Base-by-base conservation (phyloP, 78 protist genomes). In the Mastigamoeba balamuthi region DNA sequence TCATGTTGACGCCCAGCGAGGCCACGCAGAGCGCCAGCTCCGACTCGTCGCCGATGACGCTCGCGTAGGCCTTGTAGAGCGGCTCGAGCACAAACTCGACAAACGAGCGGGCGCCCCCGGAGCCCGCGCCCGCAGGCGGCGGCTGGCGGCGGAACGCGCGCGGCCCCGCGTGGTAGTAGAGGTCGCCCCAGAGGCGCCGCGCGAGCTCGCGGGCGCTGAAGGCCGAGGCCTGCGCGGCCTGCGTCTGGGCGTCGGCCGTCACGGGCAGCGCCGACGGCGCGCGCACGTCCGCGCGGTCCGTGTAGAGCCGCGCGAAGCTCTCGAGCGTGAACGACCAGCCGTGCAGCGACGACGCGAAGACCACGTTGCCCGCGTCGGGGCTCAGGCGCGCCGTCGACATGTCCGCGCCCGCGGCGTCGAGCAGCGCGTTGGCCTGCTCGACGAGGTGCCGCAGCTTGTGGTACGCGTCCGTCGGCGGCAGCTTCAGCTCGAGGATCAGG, bases 391-490 rank as follows among this genome's bases (percentile, higher is more conserved):
- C 23, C n/a, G 42, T n/a, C 35, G 43, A n/a, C 0, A 66, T 71
- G n/a, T 67, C 40, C 36, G 44, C 71, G 41, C 74, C 36, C 9
- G 23, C 30, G 37, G 78, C 38, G 43, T 83, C 82, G 1, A 93
- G 39, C 2, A 87, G 29, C n/a, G 66, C 7, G 82, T 95, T 95
- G 35, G 92, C 84, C 58, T 88, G 94, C 40, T 82, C 93, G 65
- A 95, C 70, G 28, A 82, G 80, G 83, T 94, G 93, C 7, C 69
- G 65, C 2, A 96, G 17, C 77, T 98, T 96, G 74, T 69, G 68
- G 84, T 95, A 96, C 40, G 99, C 98, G 71, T 98, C 99, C 0
- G 38, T 23, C 41, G 99, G 99, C 6, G 99, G 99, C 5, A 98
- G 86, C 72, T 87, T 87, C n/a, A 95, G 84, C 71, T 96, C 99